Evolutionary conservation across 2,329 filamentous ascomycete species (phyloP).

Genomic region (Fusarium mundagurra): DNA sequence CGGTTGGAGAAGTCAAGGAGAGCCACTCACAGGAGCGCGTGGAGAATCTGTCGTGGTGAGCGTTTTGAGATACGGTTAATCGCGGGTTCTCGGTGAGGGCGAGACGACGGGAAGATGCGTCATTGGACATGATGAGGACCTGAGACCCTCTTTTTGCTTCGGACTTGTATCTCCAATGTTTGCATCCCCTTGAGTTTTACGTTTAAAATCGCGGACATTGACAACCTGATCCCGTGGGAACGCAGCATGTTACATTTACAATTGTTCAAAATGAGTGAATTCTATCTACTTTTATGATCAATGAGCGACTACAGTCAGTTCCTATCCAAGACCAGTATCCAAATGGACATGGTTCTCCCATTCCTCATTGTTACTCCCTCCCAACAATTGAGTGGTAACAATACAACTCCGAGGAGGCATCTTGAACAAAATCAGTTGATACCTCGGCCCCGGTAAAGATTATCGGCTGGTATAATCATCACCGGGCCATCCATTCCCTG

Average conservation of each 20-base stretch:
- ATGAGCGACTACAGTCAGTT: background rate
- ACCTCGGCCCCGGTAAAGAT: constrained; percentile 4
- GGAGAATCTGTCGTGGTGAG: constrained; percentile 11
- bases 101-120: constrained; percentile 31
- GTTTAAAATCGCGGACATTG: constrained; percentile 31
- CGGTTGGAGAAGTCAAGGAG: background rate
- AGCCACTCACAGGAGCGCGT: constrained; percentile 25
- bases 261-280: constrained; percentile 2
- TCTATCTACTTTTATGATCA: background rate
- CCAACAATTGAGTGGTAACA: background rate
- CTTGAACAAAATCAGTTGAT: constrained; percentile 9
- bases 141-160: constrained; percentile 17
- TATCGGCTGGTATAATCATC: constrained; percentile 10
- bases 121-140: constrained; percentile 25
- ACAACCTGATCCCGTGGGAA: constrained; percentile 23
- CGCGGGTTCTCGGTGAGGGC: constrained; percentile 41
- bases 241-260: background rate
- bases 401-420: constrained; percentile 12
- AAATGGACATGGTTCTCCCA: background rate
- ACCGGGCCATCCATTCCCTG: constrained; percentile 10
- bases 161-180: constrained; percentile 33
- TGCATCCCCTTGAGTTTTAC: constrained; percentile 7
- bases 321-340: background rate
- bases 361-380: background rate
- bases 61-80: constrained; percentile 39